A percentile compares a stretch with the other conserved stretches of the same genome.
Conservation (phyloP, 225 moss, liverwort and hornwort species). For the Polytrichum commune region DNA sequence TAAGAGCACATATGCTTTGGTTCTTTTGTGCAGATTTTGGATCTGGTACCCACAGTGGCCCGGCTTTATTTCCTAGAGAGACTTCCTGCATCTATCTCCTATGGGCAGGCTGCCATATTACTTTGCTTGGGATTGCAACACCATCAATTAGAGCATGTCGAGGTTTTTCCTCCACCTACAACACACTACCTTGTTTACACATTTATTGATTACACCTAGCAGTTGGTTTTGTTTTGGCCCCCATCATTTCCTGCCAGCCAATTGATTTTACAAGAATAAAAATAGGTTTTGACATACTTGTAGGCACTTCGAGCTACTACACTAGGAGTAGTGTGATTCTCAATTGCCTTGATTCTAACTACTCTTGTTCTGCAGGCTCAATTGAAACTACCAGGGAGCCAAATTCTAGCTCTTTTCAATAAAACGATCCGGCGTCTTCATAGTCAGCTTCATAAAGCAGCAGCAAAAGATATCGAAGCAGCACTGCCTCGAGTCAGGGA, state of each 20-base stretch:
- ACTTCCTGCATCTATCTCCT: conserved; percentile 80
- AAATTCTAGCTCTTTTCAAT: conserved; percentile 91
- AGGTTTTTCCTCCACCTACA: conserved; percentile 23
- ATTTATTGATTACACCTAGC: too few species aligned
- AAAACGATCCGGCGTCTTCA: conserved; percentile 86
- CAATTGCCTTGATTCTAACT: not conserved
- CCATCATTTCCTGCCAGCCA: too few species aligned
- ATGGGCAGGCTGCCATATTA: conserved; percentile 90
- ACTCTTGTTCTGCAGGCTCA: conserved; percentile 27
- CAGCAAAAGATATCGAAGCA: conserved; percentile 68
- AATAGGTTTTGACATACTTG: too few species aligned
- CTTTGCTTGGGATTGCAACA: conserved; percentile 88
- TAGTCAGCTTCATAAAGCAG: conserved; percentile 80
- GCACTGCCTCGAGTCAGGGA: conserved; percentile 78
- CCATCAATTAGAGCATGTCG: conserved; percentile 81
- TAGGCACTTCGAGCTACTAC: not conserved
- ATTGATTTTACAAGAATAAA: too few species aligned
- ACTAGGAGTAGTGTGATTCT: not conserved
- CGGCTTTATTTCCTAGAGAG: conserved; percentile 84
- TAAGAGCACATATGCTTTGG: not conserved
- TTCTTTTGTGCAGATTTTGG: conserved; percentile 60
- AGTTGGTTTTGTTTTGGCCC: too few species aligned
- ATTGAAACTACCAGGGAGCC: conserved; percentile 70
- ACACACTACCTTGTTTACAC: too few species aligned
- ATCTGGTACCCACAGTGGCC: conserved; percentile 79